Evolutionary conservation across 1,284 basidiomycete genomes (phyloP).

Genomic region (Apiotrichum siamense): DNA sequence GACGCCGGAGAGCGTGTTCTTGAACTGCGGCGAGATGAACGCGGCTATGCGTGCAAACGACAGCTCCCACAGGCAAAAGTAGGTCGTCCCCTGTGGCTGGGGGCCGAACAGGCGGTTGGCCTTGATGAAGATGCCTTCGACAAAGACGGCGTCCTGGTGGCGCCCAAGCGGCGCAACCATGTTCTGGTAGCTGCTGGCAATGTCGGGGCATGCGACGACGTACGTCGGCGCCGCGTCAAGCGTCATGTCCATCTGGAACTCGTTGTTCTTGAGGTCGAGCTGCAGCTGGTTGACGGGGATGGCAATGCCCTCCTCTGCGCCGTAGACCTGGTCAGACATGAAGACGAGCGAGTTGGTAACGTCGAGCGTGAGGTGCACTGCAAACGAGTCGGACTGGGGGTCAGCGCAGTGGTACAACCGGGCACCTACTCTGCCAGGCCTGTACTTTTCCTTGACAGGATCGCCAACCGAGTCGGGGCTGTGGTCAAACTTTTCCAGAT

Average conservation of each 20-base stretch:
- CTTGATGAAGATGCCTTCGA: constrained; percentile 70
- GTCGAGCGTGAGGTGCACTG: constrained; percentile 61
- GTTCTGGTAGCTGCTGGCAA: constrained; percentile 48
- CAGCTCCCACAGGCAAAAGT: constrained; percentile 86
- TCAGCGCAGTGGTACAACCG: constrained; percentile 27
- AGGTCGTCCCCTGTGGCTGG: constrained; percentile 72
- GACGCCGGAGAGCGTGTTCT: constrained; percentile 54
- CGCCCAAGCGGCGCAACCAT: constrained; percentile 19
- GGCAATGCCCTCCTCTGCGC: constrained; percentile 57
- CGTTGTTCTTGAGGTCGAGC: constrained; percentile 68
- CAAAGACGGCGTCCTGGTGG: constrained; percentile 48
- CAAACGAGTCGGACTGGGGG: constrained; percentile 69
- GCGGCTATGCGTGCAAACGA: constrained; percentile 59
- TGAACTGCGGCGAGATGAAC: constrained; percentile 56
- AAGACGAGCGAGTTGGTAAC: constrained; percentile 57
- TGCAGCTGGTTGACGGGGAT: constrained; percentile 63
- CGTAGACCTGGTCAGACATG: constrained; percentile 68
- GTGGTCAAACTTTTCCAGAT: constrained; percentile 60
- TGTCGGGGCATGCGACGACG: constrained; percentile 53
- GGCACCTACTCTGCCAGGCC: constrained; percentile 64
- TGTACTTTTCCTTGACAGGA: constrained; percentile 69
- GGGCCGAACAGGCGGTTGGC: constrained; percentile 82
- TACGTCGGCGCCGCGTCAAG: constrained; percentile 62
- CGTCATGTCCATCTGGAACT: constrained; percentile 82
- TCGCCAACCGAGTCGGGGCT: constrained; percentile 62